Evolutionary conservation across 2,329 filamentous ascomycete species (phyloP).

Genomic region (Ophiostoma ulmi): DNA sequence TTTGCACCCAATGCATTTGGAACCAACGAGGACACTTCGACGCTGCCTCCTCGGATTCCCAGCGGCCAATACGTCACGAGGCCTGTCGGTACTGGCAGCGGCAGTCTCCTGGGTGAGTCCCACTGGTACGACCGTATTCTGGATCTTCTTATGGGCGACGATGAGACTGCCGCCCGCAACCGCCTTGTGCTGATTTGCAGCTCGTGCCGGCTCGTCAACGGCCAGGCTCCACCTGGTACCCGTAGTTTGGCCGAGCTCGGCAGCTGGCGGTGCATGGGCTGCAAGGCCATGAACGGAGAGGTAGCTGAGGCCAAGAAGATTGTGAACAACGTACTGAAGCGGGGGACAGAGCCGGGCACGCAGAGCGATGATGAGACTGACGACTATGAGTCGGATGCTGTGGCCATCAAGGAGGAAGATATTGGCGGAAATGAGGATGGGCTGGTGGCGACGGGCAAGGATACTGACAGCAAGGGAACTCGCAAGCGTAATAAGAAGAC

Average conservation of each 20-base stretch:
- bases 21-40: slow-evolving; percentile 26
- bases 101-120: slow-evolving; percentile 36
- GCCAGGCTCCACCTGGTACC: slow-evolving; percentile 86
- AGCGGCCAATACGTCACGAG: slow-evolving; percentile 29
- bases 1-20: slow-evolving; percentile 70
- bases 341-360: slow-evolving; percentile 23
- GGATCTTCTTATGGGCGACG: slow-evolving; percentile 87
- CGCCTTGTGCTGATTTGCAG: slow-evolving; percentile 80
- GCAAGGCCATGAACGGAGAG: slow-evolving; percentile 73
- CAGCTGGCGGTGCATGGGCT: slow-evolving; percentile 83
- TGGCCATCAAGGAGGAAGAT: background rate
- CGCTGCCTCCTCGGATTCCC: slow-evolving; percentile 8
- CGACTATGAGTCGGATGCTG: background rate
- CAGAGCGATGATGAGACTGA: background rate
- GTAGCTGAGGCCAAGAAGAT: slow-evolving; percentile 71
- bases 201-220: slow-evolving; percentile 82
- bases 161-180: slow-evolving; percentile 89
- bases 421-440: background rate
- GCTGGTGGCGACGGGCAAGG: slow-evolving; percentile 2
- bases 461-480: background rate
- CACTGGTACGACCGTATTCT: slow-evolving; percentile 95
- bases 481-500: slow-evolving; percentile 20
- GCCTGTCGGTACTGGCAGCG: slow-evolving; percentile 20
- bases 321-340: slow-evolving; percentile 56
- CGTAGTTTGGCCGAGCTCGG: slow-evolving; percentile 73